These are phyloP conservation scores for Fraxinus quadrangulata DNA, from an alignment of 257 asterid genomes.

Conservation along the genomic window DNA sequence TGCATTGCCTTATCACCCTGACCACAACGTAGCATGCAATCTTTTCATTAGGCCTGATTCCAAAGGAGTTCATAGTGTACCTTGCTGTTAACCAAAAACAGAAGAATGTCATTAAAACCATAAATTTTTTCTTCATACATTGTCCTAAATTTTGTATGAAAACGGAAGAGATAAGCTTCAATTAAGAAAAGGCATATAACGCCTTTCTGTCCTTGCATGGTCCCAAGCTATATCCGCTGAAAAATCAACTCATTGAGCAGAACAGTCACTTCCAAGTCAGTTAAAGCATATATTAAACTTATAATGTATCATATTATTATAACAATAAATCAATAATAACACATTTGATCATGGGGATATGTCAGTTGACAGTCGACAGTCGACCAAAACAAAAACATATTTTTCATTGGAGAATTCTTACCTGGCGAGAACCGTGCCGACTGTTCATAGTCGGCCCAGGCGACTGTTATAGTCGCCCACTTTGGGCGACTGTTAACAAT, in stretches of 20 bases:
- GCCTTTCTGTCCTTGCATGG: neutral
- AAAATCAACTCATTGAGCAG: neutral
- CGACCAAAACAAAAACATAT: neutral
- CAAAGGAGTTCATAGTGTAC: constrained; percentile 22
- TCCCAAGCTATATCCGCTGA: neutral
- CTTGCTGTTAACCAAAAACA: constrained; percentile 14
- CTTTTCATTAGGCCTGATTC: constrained; percentile 25
- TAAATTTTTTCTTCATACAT: too few species aligned
- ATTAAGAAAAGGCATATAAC: neutral
- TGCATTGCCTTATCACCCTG: constrained; percentile 32
- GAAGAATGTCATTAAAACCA: neutral
- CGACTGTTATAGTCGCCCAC: too few species aligned
- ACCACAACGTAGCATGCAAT: constrained; percentile 23
- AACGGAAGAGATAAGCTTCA: too few species aligned
- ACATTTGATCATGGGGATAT: neutral
- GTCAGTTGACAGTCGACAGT: too few species aligned
- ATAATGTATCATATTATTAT: neutral
- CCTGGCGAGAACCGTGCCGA: too few species aligned
- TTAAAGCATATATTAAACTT: neutral
- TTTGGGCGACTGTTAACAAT: too few species aligned
- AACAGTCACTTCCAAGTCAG: neutral
- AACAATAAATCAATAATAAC: neutral
- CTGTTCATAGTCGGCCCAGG: too few species aligned
- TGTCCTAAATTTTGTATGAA: neutral
- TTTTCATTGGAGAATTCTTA: neutral